Evolutionary conservation across 2,329 filamentous ascomycete species (phyloP).

Genomic region (Phialophora macrospora): DNA sequence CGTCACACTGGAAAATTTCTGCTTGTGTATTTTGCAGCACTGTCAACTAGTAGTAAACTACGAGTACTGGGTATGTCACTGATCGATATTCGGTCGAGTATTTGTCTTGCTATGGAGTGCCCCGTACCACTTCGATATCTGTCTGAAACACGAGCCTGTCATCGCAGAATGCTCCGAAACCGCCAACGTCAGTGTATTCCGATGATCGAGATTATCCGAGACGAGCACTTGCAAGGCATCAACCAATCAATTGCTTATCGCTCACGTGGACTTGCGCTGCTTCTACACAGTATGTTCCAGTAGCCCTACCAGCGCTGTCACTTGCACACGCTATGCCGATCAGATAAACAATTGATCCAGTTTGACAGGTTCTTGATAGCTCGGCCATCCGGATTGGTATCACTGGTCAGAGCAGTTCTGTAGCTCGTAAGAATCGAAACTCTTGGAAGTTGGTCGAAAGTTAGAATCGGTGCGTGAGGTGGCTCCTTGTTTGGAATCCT

Average conservation of each 20-base stretch:
- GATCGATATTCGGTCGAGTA: constrained; percentile 2
- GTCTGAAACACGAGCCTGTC: constrained; percentile 29
- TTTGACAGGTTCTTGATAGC: constrained; percentile 15
- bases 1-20: background rate
- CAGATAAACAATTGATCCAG: constrained; percentile 11
- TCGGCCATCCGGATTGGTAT: background rate
- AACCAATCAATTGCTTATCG: constrained; percentile 28
- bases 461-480: background rate
- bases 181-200: constrained; percentile 24
- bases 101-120: background rate
- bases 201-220: constrained; percentile 26
- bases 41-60: constrained; percentile 3
- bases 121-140: background rate
- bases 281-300: background rate
- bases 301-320: background rate
- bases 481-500: constrained; percentile 5
- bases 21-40: constrained; percentile 32
- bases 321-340: constrained; percentile 12
- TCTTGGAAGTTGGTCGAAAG: constrained; percentile 1
- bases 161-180: constrained; percentile 29
- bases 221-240: constrained; percentile 18
- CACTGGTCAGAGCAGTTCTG: background rate
- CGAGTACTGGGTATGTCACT: background rate
- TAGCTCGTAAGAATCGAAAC: background rate
- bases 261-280: constrained; percentile 27